Evolutionary conservation across 768 basidiomycete genomes (phyloP).

Genomic region (Termitomyces bulborhizus): DNA sequence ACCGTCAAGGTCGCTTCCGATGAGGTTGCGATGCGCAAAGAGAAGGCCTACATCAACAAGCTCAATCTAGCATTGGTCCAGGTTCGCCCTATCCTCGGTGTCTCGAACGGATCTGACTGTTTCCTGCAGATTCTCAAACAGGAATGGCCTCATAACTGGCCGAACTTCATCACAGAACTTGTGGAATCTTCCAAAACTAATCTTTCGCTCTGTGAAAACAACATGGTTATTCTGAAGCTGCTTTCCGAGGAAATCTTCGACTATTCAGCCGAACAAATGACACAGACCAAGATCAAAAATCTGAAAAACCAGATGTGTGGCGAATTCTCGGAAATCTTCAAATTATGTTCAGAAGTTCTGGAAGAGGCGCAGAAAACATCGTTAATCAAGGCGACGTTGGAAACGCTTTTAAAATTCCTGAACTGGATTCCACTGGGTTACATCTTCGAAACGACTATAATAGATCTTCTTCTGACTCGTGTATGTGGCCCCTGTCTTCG

Average conservation of each 20-base stretch:
- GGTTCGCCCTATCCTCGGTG: constrained; percentile 35
- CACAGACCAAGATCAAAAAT: constrained; percentile 94
- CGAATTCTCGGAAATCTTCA: constrained; percentile 97
- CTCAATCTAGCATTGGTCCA: constrained; percentile 94
- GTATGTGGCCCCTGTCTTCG: constrained; percentile 43
- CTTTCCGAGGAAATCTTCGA: constrained; percentile 99
- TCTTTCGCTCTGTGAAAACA: constrained; percentile 96
- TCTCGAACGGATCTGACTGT: constrained; percentile 8
- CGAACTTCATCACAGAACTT: constrained; percentile 93
- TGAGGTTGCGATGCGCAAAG: constrained; percentile 79
- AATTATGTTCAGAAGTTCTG: constrained; percentile 92
- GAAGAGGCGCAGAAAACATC: constrained; percentile 97
- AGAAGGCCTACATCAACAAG: constrained; percentile 95
- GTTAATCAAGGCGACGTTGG: constrained; percentile 89
- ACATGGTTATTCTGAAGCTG: constrained; percentile 96
- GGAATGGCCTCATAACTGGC: constrained; percentile 99
- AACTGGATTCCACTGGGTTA: constrained; percentile 99
- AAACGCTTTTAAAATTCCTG: constrained; percentile 91
- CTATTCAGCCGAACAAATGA: constrained; percentile 98
- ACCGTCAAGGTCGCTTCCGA: constrained; percentile 93
- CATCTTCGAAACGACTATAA: constrained; percentile 97
- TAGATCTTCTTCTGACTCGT: constrained; percentile 86
- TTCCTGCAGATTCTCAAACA: constrained; percentile 88
- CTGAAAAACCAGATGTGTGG: constrained; percentile 98
- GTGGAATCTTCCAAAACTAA: constrained; percentile 97